A percentile compares a stretch with the other conserved stretches of the same genome.
Conservation (phyloP, 2,329 filamentous ascomycete species). For the Fonsecaea multimorphosa region DNA sequence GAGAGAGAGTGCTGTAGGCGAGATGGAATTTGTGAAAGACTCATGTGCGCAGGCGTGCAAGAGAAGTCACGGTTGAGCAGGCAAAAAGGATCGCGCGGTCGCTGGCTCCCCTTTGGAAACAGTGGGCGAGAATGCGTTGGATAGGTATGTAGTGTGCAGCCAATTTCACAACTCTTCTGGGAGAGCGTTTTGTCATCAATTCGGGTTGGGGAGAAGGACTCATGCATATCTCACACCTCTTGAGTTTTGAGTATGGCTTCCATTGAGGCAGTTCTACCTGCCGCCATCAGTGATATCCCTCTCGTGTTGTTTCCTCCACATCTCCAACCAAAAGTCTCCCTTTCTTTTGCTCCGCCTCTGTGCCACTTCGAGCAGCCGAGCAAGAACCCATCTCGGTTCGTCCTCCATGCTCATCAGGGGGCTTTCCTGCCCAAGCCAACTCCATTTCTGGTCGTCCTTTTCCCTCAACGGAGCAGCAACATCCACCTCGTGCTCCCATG, state of each 20-base stretch:
- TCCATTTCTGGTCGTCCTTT: conserved; percentile 7
- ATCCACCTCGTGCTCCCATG: background rate
- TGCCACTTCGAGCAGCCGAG: conserved; percentile 7
- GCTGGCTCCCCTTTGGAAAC: background rate
- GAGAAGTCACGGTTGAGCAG: background rate
- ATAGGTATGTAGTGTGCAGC: background rate
- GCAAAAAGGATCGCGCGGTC: background rate
- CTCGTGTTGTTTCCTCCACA: background rate
- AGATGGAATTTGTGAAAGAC: background rate
- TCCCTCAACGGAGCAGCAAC: conserved; percentile 3
- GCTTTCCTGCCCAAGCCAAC: conserved; percentile 14
- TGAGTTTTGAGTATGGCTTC: background rate
- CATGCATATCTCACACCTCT: background rate
- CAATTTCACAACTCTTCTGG: background rate
- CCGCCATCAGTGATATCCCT: background rate
- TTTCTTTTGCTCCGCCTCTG: conserved; percentile 5
- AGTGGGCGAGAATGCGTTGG: background rate
- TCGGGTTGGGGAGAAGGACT: background rate
- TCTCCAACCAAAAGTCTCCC: conserved; percentile 3
- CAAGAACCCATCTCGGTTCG: conserved; percentile 12
- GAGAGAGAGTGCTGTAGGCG: background rate
- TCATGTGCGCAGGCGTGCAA: background rate
- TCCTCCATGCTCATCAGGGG: conserved; percentile 18
- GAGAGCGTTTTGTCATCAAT: background rate
- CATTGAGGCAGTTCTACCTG: background rate